Evolutionary conservation across 768 basidiomycete genomes (phyloP).

Genomic region (Daedalea quercina): DNA sequence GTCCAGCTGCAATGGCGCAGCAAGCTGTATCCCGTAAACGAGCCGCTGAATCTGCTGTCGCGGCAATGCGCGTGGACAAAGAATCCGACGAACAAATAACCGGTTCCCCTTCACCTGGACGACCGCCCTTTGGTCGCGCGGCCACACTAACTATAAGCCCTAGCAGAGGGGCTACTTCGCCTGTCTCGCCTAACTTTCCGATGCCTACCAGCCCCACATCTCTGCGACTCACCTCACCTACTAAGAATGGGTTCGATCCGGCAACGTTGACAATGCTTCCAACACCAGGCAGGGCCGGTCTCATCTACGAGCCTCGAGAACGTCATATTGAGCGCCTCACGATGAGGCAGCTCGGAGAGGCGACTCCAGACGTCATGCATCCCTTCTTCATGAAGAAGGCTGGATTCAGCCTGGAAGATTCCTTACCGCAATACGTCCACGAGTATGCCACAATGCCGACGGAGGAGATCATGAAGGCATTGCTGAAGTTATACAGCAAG

Average conservation of each 20-base stretch:
- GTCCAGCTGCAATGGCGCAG: not conserved
- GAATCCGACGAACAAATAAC: not conserved
- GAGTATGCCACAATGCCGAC: slow-evolving; percentile 81
- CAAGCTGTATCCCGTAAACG: not conserved
- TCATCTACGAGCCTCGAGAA: slow-evolving; percentile 49
- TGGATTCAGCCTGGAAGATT: slow-evolving; percentile 78
- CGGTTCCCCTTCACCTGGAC: not conserved
- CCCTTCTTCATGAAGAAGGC: slow-evolving; percentile 83
- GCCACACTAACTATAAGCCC: not conserved
- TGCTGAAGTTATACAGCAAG: slow-evolving; percentile 70
- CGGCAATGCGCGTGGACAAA: not conserved
- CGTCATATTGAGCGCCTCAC: slow-evolving; percentile 74
- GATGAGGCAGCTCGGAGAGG: slow-evolving; percentile 82
- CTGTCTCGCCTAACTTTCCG: not conserved
- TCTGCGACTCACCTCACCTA: slow-evolving; percentile 2
- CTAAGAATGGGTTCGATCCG: not conserved
- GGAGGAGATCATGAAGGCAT: slow-evolving; percentile 77
- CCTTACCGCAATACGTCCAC: slow-evolving; percentile 80
- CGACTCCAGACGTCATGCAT: slow-evolving; percentile 85
- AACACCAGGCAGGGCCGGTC: slow-evolving; percentile 12
- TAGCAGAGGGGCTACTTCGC: not conserved
- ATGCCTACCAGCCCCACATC: not conserved
- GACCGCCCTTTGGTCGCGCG: not conserved
- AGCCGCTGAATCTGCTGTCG: not conserved
- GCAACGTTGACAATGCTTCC: not conserved